Evolutionary conservation across 2,329 filamentous ascomycete species (phyloP).

Genomic region (Paraconiothyrium brasiliense): DNA sequence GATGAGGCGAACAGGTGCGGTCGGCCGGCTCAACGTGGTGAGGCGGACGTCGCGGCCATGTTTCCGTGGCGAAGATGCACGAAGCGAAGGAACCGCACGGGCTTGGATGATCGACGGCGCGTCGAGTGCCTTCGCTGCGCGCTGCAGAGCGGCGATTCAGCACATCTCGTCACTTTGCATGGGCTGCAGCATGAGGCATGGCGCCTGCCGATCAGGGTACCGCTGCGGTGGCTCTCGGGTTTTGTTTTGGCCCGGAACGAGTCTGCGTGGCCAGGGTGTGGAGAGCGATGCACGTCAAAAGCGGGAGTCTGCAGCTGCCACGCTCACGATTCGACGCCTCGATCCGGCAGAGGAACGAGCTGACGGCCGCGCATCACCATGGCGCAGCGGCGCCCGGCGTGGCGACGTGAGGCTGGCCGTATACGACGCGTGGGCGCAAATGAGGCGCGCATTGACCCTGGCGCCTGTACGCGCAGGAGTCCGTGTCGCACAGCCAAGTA

Average conservation of each 20-base stretch:
- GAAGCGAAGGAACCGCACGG: not conserved
- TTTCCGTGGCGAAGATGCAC: slow-evolving; percentile 1
- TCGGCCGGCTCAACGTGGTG: not conserved
- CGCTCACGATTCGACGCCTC: slow-evolving; percentile 20
- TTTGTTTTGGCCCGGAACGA: slow-evolving; percentile 17
- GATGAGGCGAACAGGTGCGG: slow-evolving; percentile 2
- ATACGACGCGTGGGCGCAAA: slow-evolving; percentile 13
- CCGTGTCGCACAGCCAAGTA: slow-evolving; percentile 14
- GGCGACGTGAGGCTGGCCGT: slow-evolving; percentile 18
- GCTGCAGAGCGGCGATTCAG: slow-evolving; percentile 2
- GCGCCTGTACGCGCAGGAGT: slow-evolving; percentile 10
- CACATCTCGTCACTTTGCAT: slow-evolving; percentile 4
- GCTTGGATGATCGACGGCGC: slow-evolving; percentile 20
- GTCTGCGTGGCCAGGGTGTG: slow-evolving; percentile 16
- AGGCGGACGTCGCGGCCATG: slow-evolving; percentile 1
- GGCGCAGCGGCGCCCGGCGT: not conserved
- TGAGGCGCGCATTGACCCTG: slow-evolving; percentile 16
- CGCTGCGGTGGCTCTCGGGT: slow-evolving; percentile 26
- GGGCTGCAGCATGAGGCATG: not conserved
- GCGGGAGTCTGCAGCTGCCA: slow-evolving; percentile 10
- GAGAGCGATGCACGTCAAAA: slow-evolving; percentile 11
- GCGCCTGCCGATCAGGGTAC: slow-evolving; percentile 28
- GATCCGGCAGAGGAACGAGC: slow-evolving; percentile 11
- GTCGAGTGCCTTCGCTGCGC: not conserved
- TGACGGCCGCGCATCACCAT: not conserved